Evolutionary conservation across 192 early-diverging fungal genomes (phyloP), one percentile per base, ranked within the genome.

Genomic region (Coemansia sp.): DNA sequence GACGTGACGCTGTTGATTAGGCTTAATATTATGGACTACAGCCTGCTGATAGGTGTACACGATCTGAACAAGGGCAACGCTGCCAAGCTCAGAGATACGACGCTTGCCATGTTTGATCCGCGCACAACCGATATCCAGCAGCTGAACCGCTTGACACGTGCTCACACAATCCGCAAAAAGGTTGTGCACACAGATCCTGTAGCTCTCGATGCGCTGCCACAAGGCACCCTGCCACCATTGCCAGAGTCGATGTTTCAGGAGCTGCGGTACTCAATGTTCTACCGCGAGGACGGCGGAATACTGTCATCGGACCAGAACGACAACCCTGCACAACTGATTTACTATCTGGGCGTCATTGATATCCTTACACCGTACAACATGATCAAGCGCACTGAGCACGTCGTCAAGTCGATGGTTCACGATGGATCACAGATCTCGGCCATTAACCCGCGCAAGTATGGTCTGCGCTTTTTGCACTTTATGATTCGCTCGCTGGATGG

Each of bases 11-110:
- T 98, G 49, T 72, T 90, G 55, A 77, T 84, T 29, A 82, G 84
- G 39, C 82, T 91, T 25, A 89, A 93, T 58, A 97, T 99, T 55
- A 99, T 99, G 97, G 97, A 99, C 77, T 99, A 99, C 79, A 96
- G 94, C 60, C 84, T 99, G 56, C 77, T 99, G 17, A 73, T 99
- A 59, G 97, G 97, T 6, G 85, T 94, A 32, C 95, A 98, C 69
- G 92, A 97, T 62, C 81, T 91, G 32, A 81, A 85, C 17, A 84
- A 88, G 27, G 94, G 93, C 32, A 96, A 97, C 77, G 83, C 81
- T 23, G 88, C 93, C 63, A 92, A 92, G 66, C 92, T 95, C 61
- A 90, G 95, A 66, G 94, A 98, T 78, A 87, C 88, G 24, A 95
- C 94, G 10, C 85, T 98, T 32, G 84, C 89, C 21, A 89, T 93